phyloP scores from a whole-genome alignment of 192 early-diverging fungal genomes.

The Coemansia sp. region DNA sequence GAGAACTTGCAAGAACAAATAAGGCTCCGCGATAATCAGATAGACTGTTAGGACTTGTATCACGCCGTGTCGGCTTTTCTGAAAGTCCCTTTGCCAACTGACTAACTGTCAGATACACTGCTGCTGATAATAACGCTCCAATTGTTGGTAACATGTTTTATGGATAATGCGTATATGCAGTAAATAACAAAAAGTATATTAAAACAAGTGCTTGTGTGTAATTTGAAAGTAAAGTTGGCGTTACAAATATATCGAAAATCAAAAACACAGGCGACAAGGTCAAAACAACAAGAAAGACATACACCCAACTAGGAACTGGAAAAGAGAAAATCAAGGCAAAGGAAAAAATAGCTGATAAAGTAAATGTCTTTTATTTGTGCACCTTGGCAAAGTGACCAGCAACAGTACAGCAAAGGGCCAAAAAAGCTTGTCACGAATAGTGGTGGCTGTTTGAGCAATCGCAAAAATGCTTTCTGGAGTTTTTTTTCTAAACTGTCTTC shows the following conservation, averaged over 20 bases:
- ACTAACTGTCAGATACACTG: not conserved
- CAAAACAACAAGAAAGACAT: not conserved
- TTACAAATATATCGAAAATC: not conserved
- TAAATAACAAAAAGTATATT: not conserved
- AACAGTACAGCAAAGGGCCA: not conserved
- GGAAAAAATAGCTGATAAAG: not conserved
- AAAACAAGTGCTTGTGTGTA: too few species aligned
- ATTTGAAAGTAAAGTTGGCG: too few species aligned
- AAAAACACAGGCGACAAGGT: too few species aligned
- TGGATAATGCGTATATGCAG: not conserved
- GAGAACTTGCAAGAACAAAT: constrained; percentile 19
- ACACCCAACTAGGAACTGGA: not conserved
- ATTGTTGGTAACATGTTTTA: not conserved
- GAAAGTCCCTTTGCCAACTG: constrained; percentile 1
- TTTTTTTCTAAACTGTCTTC: not conserved
- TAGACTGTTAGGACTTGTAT: constrained; percentile 3
- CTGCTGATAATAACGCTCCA: constrained; percentile 3
- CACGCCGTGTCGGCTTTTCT: constrained; percentile 24
- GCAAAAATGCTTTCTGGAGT: not conserved
- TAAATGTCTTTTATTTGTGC: not conserved
- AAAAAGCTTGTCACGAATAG: not conserved
- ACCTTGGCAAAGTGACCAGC: not conserved
- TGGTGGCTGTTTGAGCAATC: not conserved
- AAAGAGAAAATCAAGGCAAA: not conserved
- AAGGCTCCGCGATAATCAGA: constrained; percentile 25